phyloP scores from a whole-genome alignment of 2,329 filamentous ascomycete species.

The Fusarium virguliforme region DNA sequence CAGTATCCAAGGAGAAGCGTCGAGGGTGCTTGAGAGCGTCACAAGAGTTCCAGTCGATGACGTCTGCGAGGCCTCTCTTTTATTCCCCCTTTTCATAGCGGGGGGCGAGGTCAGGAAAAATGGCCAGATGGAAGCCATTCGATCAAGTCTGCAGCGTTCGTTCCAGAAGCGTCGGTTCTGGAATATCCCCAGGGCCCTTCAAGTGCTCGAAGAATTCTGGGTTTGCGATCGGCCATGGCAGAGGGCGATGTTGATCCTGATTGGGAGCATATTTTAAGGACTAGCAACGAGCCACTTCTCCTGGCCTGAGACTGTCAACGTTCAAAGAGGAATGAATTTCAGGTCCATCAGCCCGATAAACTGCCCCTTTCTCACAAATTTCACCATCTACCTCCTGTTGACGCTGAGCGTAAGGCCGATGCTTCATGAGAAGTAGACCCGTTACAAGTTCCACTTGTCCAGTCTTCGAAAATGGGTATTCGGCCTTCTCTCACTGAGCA shows the following conservation, averaged over 20 bases:
- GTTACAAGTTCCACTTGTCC: not conserved
- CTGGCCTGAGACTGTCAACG: not conserved
- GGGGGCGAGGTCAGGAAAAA: not conserved
- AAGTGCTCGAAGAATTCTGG: constrained; percentile 2
- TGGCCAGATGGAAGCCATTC: not conserved
- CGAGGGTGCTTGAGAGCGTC: not conserved
- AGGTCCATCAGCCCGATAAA: too few relatives aligned
- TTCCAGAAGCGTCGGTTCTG: not conserved
- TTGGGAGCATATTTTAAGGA: not conserved
- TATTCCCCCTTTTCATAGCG: constrained; percentile 3
- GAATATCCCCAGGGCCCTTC: not conserved
- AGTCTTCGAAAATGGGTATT: not conserved
- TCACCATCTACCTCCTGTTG: too few relatives aligned
- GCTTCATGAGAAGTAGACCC: too few relatives aligned
- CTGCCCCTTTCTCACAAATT: too few relatives aligned
- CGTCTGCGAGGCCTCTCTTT: not conserved
- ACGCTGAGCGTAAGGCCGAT: too few relatives aligned
- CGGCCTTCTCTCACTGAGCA: not conserved
- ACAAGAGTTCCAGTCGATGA: not conserved
- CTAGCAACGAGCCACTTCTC: not conserved
- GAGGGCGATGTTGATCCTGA: not conserved
- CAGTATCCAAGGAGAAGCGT: not conserved
- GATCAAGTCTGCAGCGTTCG: not conserved
- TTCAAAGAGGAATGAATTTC: too few relatives aligned
- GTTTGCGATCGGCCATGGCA: not conserved